These are phyloP conservation scores for Rhodotorula sp. DNA, from an alignment of 1,284 basidiomycete genomes.

Conservation along the genomic window DNA sequence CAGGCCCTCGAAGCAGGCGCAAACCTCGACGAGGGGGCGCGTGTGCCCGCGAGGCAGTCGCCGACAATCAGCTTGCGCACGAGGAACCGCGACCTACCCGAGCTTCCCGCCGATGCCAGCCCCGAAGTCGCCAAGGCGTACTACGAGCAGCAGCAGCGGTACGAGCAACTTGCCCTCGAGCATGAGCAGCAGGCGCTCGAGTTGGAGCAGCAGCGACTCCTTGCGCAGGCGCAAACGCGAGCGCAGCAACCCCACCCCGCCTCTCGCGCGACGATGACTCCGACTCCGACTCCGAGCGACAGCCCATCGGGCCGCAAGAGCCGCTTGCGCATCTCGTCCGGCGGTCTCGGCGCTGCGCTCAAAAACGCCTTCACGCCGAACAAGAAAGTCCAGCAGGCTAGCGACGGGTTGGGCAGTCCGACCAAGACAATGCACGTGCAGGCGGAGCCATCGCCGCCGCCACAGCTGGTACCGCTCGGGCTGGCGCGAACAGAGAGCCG, in stretches of 20 bases:
- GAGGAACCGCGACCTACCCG: conserved; percentile 1
- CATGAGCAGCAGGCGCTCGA: not conserved
- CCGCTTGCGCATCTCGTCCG: not conserved
- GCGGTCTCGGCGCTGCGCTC: conserved; percentile 22
- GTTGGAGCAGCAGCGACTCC: not conserved
- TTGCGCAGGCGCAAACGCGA: too few species aligned
- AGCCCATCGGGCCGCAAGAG: conserved; percentile 4
- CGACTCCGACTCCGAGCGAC: not conserved
- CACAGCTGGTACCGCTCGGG: not conserved
- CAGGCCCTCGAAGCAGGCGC: conserved; percentile 19
- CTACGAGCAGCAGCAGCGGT: not conserved
- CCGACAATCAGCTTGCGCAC: not conserved
- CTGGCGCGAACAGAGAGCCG: not conserved
- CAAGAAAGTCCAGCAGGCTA: not conserved
- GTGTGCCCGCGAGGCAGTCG: not conserved
- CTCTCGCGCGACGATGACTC: too few species aligned
- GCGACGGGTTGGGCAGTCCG: not conserved
- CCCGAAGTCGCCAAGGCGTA: not conserved
- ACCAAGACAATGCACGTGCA: not conserved
- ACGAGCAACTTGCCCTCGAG: not conserved
- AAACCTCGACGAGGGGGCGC: conserved; percentile 15
- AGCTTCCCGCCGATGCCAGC: not conserved
- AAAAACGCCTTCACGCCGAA: conserved; percentile 21
- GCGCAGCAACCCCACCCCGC: too few species aligned
- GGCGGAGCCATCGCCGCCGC: not conserved